Base-by-base conservation (phyloP, 169 alveolate species). In the Plasmodium ovale region DNA sequence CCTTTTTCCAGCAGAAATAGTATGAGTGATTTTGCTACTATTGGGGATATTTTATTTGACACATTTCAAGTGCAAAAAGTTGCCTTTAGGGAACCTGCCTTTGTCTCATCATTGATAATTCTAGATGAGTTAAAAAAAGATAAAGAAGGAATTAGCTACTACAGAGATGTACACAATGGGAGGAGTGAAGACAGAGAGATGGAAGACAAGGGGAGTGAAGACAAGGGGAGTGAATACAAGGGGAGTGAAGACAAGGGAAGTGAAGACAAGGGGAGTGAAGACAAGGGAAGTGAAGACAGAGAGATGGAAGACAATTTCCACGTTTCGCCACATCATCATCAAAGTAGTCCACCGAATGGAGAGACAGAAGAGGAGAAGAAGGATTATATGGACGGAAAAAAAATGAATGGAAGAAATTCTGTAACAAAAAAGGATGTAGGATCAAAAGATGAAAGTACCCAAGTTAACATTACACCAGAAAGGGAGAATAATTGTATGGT, bases 21-120 rank as follows among this genome's bases (percentile, higher is more conserved):
- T 49, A 82, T 68, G 70, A 37, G 31, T 16, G 90, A 82, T 82
- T 82, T 82, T 53, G 14, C 90, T 25, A 53, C 60, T 14, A 51
- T 82, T 37, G 90, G 90, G 29, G 90, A 64, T 64, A 82, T 82
- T 65, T 33, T 82, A 64, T 82, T 82, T 82, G 82, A 82, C 33
- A 29, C 90, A 19, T 82, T 82, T 65, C 65, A 82, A 54, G 84
- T 67, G 49, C 49, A 82, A 33, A 82, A 72, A 53, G 29, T 82
- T 27, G 67, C 72, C 5, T 82, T 82, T 65, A 64, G 56, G 47
- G 90, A 82, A 23, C 90, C 90, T 0, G 31, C 90, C 6, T 82
- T 82, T 82, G 84, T 82, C 9, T 65, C 90, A 5, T 82, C 90
- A 0, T 62, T 82, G 9, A 82, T 82, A 19, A 82, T 82, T 14